These are phyloP conservation scores for Candida germanica DNA, from an alignment of 805 yeast genomes.

Conservation along the genomic window DNA sequence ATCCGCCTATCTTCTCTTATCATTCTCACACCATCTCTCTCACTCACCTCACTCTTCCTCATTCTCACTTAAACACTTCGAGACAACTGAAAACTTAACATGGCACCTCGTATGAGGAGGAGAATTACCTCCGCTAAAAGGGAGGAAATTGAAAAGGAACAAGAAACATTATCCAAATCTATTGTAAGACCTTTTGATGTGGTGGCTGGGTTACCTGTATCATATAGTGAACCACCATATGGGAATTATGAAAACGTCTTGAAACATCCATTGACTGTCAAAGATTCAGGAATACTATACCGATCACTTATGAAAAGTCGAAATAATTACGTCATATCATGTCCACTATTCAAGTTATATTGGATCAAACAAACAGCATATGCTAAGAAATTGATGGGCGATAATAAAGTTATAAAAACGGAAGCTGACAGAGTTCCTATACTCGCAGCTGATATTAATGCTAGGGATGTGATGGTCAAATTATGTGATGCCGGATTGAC, in stretches of 20 bases:
- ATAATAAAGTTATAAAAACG: slow-evolving; percentile 15
- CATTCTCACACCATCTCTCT: not conserved
- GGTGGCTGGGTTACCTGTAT: slow-evolving; percentile 64
- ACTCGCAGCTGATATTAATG: slow-evolving; percentile 43
- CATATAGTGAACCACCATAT: slow-evolving; percentile 61
- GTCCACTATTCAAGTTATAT: slow-evolving; percentile 67
- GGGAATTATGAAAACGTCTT: slow-evolving; percentile 47
- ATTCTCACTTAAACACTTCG: not conserved
- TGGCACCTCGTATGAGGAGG: slow-evolving; percentile 45
- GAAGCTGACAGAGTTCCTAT: slow-evolving; percentile 31
- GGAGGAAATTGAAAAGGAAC: slow-evolving; percentile 42
- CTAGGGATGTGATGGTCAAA: slow-evolving; percentile 86
- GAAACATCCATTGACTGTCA: slow-evolving; percentile 62
- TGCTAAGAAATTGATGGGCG: slow-evolving; percentile 39
- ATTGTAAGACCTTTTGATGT: slow-evolving; percentile 63
- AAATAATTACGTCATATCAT: slow-evolving; percentile 53
- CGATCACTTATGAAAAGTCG: slow-evolving; percentile 74
- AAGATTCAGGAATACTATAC: slow-evolving; percentile 71
- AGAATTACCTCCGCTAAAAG: slow-evolving; percentile 41
- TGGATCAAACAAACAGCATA: slow-evolving; percentile 74
- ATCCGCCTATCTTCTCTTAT: too few species aligned
- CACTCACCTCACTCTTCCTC: not conserved
- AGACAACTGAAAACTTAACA: slow-evolving; percentile 8
- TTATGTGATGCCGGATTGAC: slow-evolving; percentile 70
- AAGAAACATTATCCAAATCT: slow-evolving; percentile 29